Conservation (phyloP, 1,284 basidiomycete species). For the Fistulinella cinereoalba region DNA sequence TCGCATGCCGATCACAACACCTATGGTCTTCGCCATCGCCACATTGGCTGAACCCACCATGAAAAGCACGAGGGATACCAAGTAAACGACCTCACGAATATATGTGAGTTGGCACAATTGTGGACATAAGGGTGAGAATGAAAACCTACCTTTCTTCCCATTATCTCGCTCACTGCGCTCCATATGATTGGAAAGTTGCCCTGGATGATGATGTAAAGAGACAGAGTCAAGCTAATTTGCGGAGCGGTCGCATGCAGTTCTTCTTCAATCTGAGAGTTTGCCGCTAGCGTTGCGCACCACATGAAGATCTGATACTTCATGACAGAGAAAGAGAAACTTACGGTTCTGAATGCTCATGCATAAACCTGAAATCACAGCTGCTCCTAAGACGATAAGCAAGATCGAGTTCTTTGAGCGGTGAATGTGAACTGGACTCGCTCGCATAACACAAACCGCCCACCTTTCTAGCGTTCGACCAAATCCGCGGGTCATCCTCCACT, state of each 20-base stretch:
- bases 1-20: conserved; percentile 71
- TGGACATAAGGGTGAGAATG: too few relatives aligned
- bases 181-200: conserved; percentile 68
- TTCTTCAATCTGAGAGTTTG: conserved; percentile 66
- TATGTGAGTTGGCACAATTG: background rate
- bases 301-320: background rate
- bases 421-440: too few relatives aligned
- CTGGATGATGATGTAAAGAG: conserved; percentile 78
- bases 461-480: conserved; percentile 71
- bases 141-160: conserved; percentile 81
- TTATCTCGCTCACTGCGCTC: conserved; percentile 76
- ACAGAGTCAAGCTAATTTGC: conserved; percentile 73
- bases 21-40: conserved; percentile 61
- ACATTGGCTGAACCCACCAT: conserved; percentile 63
- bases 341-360: conserved; percentile 68
- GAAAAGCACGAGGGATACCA: conserved; percentile 61
- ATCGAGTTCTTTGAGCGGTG: too few relatives aligned
- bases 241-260: conserved; percentile 64
- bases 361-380: conserved; percentile 71
- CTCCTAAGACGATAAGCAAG: conserved; percentile 56
- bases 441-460: conserved; percentile 22
- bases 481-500: conserved; percentile 76
- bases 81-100: conserved; percentile 59
- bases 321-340: conserved; percentile 32
- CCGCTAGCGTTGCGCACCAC: conserved; percentile 45